Conservation (phyloP, 208 protist species). For the Crithidia expoeki region DNA sequence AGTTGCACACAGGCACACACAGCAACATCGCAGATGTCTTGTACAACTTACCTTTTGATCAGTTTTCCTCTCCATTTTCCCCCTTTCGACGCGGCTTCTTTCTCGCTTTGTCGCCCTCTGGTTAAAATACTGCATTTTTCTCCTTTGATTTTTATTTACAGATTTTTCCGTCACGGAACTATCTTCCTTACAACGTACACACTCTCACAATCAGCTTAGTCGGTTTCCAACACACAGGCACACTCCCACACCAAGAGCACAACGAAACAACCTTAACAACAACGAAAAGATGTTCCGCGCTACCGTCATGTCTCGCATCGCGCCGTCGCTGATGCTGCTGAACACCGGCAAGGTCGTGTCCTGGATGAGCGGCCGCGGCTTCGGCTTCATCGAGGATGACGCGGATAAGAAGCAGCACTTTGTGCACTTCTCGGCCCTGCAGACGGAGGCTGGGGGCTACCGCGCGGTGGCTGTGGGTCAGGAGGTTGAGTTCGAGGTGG, state of each 20-base stretch:
- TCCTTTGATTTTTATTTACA: not conserved
- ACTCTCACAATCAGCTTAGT: slow-evolving; percentile 1
- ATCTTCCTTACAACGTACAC: not conserved
- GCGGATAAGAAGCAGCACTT: slow-evolving; percentile 93
- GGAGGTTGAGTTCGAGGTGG: slow-evolving; percentile 92
- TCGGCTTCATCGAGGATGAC: slow-evolving; percentile 92
- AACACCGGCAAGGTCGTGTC: slow-evolving; percentile 91
- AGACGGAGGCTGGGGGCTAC: slow-evolving; percentile 90
- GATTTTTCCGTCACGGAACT: not conserved
- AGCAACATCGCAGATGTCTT: too few relatives aligned
- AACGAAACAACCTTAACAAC: not conserved
- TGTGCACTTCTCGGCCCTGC: slow-evolving; percentile 90
- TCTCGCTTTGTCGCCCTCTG: not conserved
- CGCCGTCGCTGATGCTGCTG: slow-evolving; percentile 63
- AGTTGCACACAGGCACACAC: too few relatives aligned
- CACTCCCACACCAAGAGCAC: not conserved
- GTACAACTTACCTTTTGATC: not conserved
- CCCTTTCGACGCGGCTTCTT: not conserved
- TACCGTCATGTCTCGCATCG: slow-evolving; percentile 54
- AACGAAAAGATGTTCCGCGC: slow-evolving; percentile 80
- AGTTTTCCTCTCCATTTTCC: not conserved
- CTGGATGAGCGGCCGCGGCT: slow-evolving; percentile 90
- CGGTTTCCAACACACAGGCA: not conserved
- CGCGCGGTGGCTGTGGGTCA: slow-evolving; percentile 84
- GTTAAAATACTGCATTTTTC: too few relatives aligned